Base-by-base conservation (phyloP, 257 asterid genomes). In the Primulina huaijiensis region DNA sequence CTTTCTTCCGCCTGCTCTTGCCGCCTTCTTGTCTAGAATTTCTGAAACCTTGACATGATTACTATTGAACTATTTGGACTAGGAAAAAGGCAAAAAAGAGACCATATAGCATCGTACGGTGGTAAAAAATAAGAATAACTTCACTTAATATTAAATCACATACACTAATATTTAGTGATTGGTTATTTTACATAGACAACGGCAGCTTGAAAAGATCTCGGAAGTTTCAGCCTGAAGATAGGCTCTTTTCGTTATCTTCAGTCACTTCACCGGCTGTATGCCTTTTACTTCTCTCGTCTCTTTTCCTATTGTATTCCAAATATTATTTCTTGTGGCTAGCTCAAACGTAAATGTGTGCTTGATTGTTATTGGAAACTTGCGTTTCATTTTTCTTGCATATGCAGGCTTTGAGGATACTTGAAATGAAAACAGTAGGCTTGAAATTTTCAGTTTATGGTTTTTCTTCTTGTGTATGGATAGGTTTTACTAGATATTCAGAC, bases 171-270 rank as follows among this genome's bases (percentile, higher is more conserved):
- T n/a, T n/a, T n/a, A n/a, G n/a, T n/a, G n/a, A n/a, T n/a, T n/a
- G n/a, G n/a, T n/a, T n/a, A n/a, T n/a, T n/a, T n/a, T n/a, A n/a
- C n/a, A n/a, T n/a, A n/a, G n/a, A n/a, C n/a, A n/a, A n/a, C n/a
- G n/a, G 82, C 92, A 94, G 99, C 69, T 85, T 94, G 82, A 94
- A 89, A 80, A 86, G 99, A 43, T 91, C 97, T 37, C 75, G 99
- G 86, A 94, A 91, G 81, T 91, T 94, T 80, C 99, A 91, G 83
- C 89, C 95, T 20, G 99, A 91, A 81, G 99, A 94, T 76, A 83
- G 99, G 84, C 95, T 94, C n/a, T n/a, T n/a, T n/a, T n/a, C n/a
- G n/a, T n/a, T n/a, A n/a, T n/a, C n/a, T n/a, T n/a, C n/a, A n/a
- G 91, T 85, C 57, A 89, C 99, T 71, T 94, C 99, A 46, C 96